These are phyloP conservation scores for Ustilago cynodontis DNA, from an alignment of 1,284 basidiomycete genomes.

Conservation along the genomic window DNA sequence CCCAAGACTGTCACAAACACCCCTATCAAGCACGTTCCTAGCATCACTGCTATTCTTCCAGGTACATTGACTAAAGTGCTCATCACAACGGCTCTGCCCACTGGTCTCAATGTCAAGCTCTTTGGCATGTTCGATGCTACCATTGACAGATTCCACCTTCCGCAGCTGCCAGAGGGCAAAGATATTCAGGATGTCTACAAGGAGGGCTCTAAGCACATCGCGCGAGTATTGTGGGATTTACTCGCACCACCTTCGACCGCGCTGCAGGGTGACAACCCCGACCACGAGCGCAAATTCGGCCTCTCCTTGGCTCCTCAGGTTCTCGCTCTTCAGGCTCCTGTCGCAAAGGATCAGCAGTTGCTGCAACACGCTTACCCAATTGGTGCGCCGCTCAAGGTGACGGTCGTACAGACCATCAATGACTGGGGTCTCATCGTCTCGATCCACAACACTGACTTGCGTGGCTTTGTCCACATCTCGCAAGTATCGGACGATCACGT, in stretches of 20 bases:
- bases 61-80: conserved; percentile 86
- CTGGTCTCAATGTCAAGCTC: conserved; percentile 88
- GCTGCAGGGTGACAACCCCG: conserved; percentile 45
- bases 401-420: conserved; percentile 53
- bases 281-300: conserved; percentile 62
- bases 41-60: conserved; percentile 85
- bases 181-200: conserved; percentile 69
- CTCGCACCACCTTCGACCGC: conserved; percentile 44
- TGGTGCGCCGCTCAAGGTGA: conserved; percentile 56
- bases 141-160: conserved; percentile 85
- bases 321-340: conserved; percentile 50
- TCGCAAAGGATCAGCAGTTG: conserved; percentile 30
- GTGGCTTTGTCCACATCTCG: conserved; percentile 76
- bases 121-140: conserved; percentile 95
- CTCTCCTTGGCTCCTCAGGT: conserved; percentile 63
- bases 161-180: conserved; percentile 62
- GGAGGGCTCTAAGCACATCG: conserved; percentile 81
- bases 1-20: conserved; percentile 56
- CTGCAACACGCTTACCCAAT: conserved; percentile 61
- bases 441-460: conserved; percentile 49
- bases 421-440: conserved; percentile 65
- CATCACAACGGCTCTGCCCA: conserved; percentile 82
- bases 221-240: conserved; percentile 81
- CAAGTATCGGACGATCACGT: conserved; percentile 92
- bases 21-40: conserved; percentile 37